Percentiles rank a stretch among this genome's conserved stretches.
Evolutionary conservation across 192 early-diverging fungal species (phyloP).

Genomic region (Ambispora gerdemannii): DNA sequence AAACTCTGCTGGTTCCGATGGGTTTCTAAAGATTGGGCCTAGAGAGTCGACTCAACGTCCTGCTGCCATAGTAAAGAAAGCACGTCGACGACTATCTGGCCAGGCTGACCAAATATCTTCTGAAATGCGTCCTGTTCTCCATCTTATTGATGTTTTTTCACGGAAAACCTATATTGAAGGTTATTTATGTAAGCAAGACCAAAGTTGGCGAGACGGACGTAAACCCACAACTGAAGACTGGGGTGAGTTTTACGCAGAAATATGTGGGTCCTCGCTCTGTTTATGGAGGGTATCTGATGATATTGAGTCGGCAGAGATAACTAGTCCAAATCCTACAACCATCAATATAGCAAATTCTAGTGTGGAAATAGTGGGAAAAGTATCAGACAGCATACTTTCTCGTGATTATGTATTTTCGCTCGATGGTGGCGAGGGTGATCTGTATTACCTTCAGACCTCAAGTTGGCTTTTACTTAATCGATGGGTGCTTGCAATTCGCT

Average conservation of each 20-base stretch:
- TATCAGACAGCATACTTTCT: conserved; percentile 55
- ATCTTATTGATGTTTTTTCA: conserved; percentile 62
- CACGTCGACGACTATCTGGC: not conserved
- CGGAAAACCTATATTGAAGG: conserved; percentile 70
- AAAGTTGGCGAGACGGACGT: conserved; percentile 57
- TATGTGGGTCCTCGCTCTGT: conserved; percentile 63
- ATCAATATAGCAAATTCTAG: conserved; percentile 74
- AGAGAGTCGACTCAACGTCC: not conserved
- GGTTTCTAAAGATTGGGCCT: not conserved
- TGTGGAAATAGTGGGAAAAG: conserved; percentile 56
- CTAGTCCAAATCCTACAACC: conserved; percentile 49
- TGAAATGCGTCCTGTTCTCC: conserved; percentile 38
- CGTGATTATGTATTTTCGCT: conserved; percentile 70
- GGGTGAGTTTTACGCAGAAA: conserved; percentile 71
- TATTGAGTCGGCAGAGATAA: not conserved
- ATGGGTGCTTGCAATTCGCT: conserved; percentile 70
- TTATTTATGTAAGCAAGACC: conserved; percentile 70
- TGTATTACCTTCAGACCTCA: conserved; percentile 46
- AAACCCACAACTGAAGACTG: conserved; percentile 60
- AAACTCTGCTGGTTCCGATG: not conserved
- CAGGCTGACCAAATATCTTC: conserved; percentile 17
- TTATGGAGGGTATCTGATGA: conserved; percentile 50
- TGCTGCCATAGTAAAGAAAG: not conserved
- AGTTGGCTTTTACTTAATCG: conserved; percentile 54
- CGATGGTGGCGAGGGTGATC: conserved; percentile 35